Base-by-base conservation (phyloP, 768 basidiomycete species). In the Lentinula edodes region DNA sequence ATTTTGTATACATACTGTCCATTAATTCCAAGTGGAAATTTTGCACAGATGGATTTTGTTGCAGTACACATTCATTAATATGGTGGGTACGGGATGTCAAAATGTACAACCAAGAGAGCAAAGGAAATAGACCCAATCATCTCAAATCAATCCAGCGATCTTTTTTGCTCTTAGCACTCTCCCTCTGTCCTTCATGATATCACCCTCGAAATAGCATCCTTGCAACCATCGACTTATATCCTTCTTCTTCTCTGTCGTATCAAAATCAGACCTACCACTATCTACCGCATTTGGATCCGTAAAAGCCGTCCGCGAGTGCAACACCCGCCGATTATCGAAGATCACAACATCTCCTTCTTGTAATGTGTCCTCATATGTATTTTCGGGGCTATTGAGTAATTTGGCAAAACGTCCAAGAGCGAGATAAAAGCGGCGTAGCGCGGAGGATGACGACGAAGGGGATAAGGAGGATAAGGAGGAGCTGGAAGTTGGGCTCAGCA, bases 311-410 rank as follows among this genome's bases (percentile, higher is more conserved):
- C 96, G 77, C 0, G 91, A 93, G 71, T 99, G 96, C 62, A 98
- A 71, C 3, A 96, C 85, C 15, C 96, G 78, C 28, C 95, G 79
- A 68, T 98, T 99, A 69, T 98, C 95, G 66, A 99, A 99, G 9
- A 96, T 55, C 18, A 91, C 93, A 5, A 88, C 87, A 63, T 96
- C 93, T 35, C 93, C 93, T 73, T 95, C 92, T 35, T 75, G 71
- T 48, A 98, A 74, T 52, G 83, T 85, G 72, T 91, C 88, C 64
- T 83, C 72, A 62, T 82, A 89, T 45, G 78, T 78, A 28, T 79
- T 81, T 10, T 66, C 66, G 0, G 79, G 76, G 16, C 81, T 78
- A 56, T 87, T 81, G 2, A 95, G 70, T 12, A 87, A 66, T 0
- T 72, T 67, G 2, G 86, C 80, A 65, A 94, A 98, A 15, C 73